Conservation (phyloP, 1,284 basidiomycete species). For the Neonothopanus nambi region DNA sequence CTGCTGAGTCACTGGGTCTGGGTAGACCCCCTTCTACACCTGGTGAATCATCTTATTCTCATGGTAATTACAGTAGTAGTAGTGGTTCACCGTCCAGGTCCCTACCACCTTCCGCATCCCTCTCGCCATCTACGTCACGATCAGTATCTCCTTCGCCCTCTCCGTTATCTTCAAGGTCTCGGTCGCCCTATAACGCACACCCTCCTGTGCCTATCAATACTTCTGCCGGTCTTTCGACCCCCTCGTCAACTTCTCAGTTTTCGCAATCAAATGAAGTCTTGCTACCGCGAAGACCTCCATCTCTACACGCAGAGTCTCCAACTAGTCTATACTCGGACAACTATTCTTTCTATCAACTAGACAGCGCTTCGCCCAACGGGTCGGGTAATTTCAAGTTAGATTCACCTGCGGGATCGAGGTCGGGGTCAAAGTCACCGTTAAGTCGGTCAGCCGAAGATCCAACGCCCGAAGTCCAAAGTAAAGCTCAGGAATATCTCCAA, state of each 20-base stretch:
- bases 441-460: constrained; percentile 17
- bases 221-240: constrained; percentile 20
- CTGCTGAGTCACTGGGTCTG: too few species aligned
- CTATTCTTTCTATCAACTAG: constrained; percentile 67
- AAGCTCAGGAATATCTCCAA: constrained; percentile 65
- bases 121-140: neutral
- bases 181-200: constrained; percentile 7
- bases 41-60: too few species aligned
- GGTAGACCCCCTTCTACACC: too few species aligned
- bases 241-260: constrained; percentile 7
- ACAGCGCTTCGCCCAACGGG: constrained; percentile 42
- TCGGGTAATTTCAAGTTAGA: constrained; percentile 19
- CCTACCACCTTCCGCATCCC: neutral
- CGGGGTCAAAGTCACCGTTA: constrained; percentile 9
- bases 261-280: neutral
- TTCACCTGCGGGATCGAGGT: neutral
- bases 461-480: constrained; percentile 7
- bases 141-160: constrained; percentile 7
- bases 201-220: constrained; percentile 11
- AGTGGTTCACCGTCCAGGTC: neutral
- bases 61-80: too few species aligned
- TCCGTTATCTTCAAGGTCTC: neutral
- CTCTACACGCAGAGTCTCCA: constrained; percentile 39
- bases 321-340: constrained; percentile 56
- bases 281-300: constrained; percentile 19